Evolutionary conservation across 768 basidiomycete genomes (phyloP).

Genomic region (Paxillus rubicundulus): DNA sequence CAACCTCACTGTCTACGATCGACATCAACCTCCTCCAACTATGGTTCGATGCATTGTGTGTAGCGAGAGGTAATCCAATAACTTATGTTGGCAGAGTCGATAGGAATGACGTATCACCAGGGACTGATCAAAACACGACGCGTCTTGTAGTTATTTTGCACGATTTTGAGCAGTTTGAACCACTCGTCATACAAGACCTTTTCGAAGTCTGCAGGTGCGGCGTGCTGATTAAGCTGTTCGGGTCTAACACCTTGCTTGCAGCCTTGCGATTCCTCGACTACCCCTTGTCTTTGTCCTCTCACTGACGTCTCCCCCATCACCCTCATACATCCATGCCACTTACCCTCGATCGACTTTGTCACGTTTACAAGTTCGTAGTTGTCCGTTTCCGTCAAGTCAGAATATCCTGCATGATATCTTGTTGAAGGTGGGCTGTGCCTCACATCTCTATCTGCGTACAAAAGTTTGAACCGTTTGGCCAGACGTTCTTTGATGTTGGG

Average conservation of each 20-base stretch:
- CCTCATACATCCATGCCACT: constrained; percentile 56
- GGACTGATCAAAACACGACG: constrained; percentile 16
- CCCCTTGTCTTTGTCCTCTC: constrained; percentile 67
- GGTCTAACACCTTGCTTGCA: constrained; percentile 24
- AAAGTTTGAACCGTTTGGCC: neutral
- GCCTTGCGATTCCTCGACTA: constrained; percentile 49
- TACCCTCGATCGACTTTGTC: constrained; percentile 62
- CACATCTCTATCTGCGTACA: neutral
- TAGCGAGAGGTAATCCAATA: constrained; percentile 35
- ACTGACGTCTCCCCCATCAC: constrained; percentile 51
- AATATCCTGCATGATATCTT: constrained; percentile 53
- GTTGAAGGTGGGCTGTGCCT: constrained; percentile 41
- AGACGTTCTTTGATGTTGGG: constrained; percentile 64
- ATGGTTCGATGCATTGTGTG: constrained; percentile 52
- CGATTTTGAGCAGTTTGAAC: constrained; percentile 73
- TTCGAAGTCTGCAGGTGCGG: constrained; percentile 68
- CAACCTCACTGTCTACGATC: constrained; percentile 53
- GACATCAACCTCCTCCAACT: constrained; percentile 59
- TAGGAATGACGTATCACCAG: constrained; percentile 5
- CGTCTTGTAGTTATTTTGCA: constrained; percentile 63
- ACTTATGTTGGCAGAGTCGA: neutral
- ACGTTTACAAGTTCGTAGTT: constrained; percentile 51
- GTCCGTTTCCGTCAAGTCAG: constrained; percentile 48
- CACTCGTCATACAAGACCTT: constrained; percentile 60
- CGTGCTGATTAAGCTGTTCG: neutral